Percentiles rank a stretch among this genome's conserved stretches.
Conservation (phyloP, 306 rosid species). For the Vicia faba region DNA sequence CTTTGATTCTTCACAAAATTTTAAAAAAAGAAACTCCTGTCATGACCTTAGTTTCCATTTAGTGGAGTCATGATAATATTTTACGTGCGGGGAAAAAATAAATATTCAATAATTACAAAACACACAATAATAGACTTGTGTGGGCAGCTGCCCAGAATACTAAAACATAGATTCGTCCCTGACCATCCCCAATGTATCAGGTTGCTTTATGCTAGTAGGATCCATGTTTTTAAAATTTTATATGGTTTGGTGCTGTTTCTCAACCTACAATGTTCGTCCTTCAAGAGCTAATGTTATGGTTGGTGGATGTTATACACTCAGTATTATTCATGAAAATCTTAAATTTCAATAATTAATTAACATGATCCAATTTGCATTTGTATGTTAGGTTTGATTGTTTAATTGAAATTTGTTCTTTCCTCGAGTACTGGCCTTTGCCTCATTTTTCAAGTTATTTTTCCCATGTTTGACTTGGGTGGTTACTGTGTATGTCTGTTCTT, state of each 20-base stretch:
- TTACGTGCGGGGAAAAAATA: too few relatives aligned
- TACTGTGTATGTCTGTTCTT: constrained; percentile 27
- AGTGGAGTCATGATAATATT: too few relatives aligned
- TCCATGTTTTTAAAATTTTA: constrained; percentile 25
- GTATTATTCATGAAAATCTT: constrained; percentile 26
- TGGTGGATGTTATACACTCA: constrained; percentile 19
- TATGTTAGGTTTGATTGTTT: constrained; percentile 23
- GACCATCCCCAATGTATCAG: constrained; percentile 6
- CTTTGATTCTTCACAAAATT: too few relatives aligned
- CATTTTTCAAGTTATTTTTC: constrained; percentile 12
- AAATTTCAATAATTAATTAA: constrained; percentile 8
- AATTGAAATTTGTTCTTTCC: constrained; percentile 19
- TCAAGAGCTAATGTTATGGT: constrained; percentile 27
- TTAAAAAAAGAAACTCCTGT: too few relatives aligned
- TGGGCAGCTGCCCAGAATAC: too few relatives aligned
- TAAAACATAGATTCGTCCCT: too few relatives aligned
- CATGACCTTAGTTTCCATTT: too few relatives aligned
- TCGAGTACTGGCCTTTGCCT: constrained; percentile 14
- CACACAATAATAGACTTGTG: too few relatives aligned
- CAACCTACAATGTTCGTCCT: constrained; percentile 23
- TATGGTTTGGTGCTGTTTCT: constrained; percentile 26
- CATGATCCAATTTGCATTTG: constrained; percentile 19
- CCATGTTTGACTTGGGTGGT: constrained; percentile 9
- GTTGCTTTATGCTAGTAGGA: constrained; percentile 10
- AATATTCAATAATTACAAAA: too few relatives aligned